phyloP scores from a whole-genome alignment of 345 rosid species.

The Eucalyptus curtisii region DNA sequence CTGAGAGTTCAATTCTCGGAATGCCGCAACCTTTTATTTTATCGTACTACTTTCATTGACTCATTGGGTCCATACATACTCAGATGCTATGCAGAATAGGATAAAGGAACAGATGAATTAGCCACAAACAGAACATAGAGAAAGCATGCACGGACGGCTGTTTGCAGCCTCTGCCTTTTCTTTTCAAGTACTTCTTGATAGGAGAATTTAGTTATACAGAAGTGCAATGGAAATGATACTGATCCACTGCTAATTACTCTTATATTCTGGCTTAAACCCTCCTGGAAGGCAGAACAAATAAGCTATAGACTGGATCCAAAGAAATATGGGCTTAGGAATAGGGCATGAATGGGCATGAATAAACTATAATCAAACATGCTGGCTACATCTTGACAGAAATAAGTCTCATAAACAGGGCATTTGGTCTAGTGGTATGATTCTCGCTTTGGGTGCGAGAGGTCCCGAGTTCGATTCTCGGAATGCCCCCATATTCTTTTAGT shows the following conservation, averaged over 20 bases:
- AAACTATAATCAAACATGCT: background rate
- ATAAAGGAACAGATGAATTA: background rate
- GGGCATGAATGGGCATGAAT: background rate
- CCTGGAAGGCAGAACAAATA: background rate
- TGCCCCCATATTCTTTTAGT: slow-evolving; percentile 20
- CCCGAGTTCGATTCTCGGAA: slow-evolving; percentile 74
- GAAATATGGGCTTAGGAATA: background rate
- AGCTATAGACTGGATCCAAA: background rate
- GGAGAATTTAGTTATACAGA: background rate
- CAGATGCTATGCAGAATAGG: background rate
- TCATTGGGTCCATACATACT: background rate
- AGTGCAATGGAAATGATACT: background rate
- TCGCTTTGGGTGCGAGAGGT: slow-evolving; percentile 90
- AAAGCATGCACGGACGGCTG: background rate
- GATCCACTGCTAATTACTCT: background rate
- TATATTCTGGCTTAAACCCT: background rate
- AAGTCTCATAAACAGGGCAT: background rate
- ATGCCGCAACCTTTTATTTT: slow-evolving; percentile 28
- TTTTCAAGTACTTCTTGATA: background rate
- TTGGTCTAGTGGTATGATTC: slow-evolving; percentile 58
- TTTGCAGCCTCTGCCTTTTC: background rate
- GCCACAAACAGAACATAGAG: background rate
- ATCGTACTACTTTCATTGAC: background rate
- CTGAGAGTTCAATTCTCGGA: slow-evolving; percentile 64
- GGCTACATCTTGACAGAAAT: background rate